These are phyloP conservation scores for Cystoderma amianthinum DNA, from an alignment of 768 basidiomycete species.

Conservation along the genomic window DNA sequence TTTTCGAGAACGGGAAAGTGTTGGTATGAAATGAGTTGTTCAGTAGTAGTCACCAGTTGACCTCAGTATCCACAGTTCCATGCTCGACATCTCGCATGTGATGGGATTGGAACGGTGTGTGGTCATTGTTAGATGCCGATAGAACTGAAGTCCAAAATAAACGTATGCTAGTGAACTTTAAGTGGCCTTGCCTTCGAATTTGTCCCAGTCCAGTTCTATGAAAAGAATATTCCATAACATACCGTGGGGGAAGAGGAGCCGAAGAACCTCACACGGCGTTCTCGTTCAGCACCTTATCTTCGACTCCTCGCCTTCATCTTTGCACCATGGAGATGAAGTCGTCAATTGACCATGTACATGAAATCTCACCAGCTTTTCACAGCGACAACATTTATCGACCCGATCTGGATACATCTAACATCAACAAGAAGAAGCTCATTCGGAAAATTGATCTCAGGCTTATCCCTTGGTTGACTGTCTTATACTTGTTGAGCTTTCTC, in stretches of 20 bases:
- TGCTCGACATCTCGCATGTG: too few species aligned
- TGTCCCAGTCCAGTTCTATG: too few species aligned
- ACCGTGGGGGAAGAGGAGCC: background rate
- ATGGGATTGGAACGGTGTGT: too few species aligned
- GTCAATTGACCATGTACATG: background rate
- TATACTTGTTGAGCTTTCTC: constrained; percentile 74
- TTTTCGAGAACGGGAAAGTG: too few species aligned
- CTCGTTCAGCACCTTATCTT: background rate
- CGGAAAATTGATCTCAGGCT: constrained; percentile 60
- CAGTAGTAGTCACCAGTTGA: too few species aligned
- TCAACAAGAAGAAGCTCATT: constrained; percentile 50
- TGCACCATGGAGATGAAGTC: background rate
- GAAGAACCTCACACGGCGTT: background rate
- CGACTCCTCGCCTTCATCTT: background rate
- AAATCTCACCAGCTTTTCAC: background rate
- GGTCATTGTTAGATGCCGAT: too few species aligned
- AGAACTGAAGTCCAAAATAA: too few species aligned
- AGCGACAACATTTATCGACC: constrained; percentile 33
- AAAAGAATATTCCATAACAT: too few species aligned
- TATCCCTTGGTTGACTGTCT: constrained; percentile 68
- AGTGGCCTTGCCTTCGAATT: too few species aligned
- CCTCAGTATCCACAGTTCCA: too few species aligned
- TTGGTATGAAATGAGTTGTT: too few species aligned
- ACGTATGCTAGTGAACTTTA: too few species aligned
- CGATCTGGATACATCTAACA: constrained; percentile 40